phyloP scores from a whole-genome alignment of 1,139 yeast genomes.

The Wickerhamomyces sp. region DNA sequence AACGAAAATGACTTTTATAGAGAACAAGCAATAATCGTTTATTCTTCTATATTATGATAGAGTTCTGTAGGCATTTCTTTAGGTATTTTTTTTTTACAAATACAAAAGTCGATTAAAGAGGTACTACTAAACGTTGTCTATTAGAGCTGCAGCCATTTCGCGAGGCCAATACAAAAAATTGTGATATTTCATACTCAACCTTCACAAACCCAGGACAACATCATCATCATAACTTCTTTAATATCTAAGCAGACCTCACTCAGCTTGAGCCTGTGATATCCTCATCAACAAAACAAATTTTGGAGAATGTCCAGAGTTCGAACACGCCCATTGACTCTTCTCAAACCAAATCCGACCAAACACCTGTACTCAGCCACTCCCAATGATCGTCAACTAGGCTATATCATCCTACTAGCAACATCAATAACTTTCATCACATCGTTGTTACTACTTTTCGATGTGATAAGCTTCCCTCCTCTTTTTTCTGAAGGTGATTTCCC shows the following conservation, averaged over 20 bases:
- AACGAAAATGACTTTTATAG: slow-evolving; percentile 31
- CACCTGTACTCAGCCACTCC: background rate
- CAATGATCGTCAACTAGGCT: slow-evolving; percentile 7
- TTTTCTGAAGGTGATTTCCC: slow-evolving; percentile 14
- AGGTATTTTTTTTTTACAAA: no score
- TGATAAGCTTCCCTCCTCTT: slow-evolving; percentile 11
- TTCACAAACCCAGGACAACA: no score
- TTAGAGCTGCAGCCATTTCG: no score
- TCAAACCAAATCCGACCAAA: slow-evolving; percentile 6
- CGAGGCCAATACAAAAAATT: no score
- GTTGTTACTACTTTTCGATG: slow-evolving; percentile 7
- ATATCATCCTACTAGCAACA: slow-evolving; percentile 7
- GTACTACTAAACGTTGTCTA: no score
- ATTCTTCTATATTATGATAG: no score
- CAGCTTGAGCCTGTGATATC: no score
- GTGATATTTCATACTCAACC: no score
- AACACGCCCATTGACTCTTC: slow-evolving; percentile 7
- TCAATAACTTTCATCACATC: slow-evolving; percentile 11
- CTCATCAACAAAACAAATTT: background rate
- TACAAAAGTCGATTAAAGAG: no score
- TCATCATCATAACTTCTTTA: no score
- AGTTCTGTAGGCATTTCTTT: no score
- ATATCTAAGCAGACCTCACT: no score
- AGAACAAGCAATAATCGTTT: background rate
- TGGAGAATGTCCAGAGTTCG: slow-evolving; percentile 1